Conservation (phyloP, 176 grass and related monocot species). For the Poa pratensis region DNA sequence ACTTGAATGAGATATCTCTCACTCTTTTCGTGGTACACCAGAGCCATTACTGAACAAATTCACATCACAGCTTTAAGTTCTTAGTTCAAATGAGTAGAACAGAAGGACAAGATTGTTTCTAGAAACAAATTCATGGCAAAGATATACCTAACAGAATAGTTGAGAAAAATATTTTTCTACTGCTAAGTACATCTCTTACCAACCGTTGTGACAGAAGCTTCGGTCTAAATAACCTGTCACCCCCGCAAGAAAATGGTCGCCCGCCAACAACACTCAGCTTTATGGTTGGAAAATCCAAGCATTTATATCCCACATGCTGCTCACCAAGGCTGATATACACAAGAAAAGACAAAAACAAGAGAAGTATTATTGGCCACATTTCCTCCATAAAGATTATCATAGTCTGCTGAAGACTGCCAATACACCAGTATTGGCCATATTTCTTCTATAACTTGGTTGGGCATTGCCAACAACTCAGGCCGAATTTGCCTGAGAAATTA, state of each 20-base stretch:
- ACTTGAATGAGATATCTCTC: neutral
- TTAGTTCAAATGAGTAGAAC: neutral
- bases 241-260: constrained; percentile 88
- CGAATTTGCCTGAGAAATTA: constrained; percentile 3
- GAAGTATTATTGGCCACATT: neutral
- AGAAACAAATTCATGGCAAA: neutral
- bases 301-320: constrained; percentile 82
- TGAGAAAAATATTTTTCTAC: neutral
- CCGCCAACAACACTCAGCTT: constrained; percentile 89
- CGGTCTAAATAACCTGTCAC: constrained; percentile 71
- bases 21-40: neutral
- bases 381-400: constrained; percentile 4
- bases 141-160: constrained; percentile 33
- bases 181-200: constrained; percentile 52
- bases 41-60: neutral
- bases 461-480: neutral
- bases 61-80: neutral
- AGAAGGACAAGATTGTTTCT: neutral
- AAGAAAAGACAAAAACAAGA: constrained; percentile 14
- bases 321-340: constrained; percentile 69
- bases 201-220: constrained; percentile 87
- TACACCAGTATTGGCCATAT: no score
- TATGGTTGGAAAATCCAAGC: constrained; percentile 69
- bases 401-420: constrained; percentile 1
- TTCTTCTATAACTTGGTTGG: neutral